Evolutionary conservation across 305 asterid species (phyloP).

Genomic region (Petunia hybrid): DNA sequence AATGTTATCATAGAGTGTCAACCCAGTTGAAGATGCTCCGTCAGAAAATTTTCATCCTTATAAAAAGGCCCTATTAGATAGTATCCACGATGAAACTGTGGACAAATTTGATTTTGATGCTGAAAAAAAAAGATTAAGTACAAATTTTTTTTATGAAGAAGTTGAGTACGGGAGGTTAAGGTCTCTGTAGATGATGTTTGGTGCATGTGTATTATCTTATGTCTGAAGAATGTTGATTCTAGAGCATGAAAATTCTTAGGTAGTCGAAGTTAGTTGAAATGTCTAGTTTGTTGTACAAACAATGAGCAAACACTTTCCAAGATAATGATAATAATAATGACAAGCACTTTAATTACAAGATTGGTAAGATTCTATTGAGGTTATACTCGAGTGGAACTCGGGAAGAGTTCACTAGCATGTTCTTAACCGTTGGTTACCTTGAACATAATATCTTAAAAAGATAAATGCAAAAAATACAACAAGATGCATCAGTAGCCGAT

Average conservation of each 20-base stretch:
- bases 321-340: background rate
- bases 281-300: too few relatives aligned
- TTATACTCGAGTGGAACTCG: background rate
- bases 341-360: background rate
- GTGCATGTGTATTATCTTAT: too few relatives aligned
- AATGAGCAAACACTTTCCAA: background rate
- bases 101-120: constrained; percentile 36
- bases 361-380: background rate
- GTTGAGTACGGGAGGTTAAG: too few relatives aligned
- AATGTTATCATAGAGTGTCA: constrained; percentile 40
- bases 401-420: too few relatives aligned
- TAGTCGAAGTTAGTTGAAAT: too few relatives aligned
- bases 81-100: background rate
- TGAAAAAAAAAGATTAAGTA: constrained; percentile 36
- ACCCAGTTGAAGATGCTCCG: constrained; percentile 48
- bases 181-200: too few relatives aligned
- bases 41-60: constrained; percentile 44
- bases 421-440: too few relatives aligned
- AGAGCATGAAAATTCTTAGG: background rate
- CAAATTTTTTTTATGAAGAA: too few relatives aligned
- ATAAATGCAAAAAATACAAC: background rate
- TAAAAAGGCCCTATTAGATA: constrained; percentile 27
- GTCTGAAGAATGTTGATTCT: background rate
- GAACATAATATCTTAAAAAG: background rate
- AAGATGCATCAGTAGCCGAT: background rate